Conservation (phyloP, 1,139 yeast species). For the Blastobotrys proliferans region DNA sequence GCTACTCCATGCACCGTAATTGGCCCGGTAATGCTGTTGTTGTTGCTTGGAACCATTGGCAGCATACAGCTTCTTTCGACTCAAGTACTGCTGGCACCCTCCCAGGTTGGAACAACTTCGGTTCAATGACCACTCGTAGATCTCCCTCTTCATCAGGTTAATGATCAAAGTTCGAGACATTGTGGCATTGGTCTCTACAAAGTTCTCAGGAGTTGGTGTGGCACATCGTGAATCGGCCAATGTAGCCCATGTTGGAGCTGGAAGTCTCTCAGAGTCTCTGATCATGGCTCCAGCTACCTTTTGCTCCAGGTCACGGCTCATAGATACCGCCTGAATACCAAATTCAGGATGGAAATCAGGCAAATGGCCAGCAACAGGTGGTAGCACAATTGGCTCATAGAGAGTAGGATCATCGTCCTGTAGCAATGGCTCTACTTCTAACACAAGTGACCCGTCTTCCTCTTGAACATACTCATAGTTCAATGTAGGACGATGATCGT, state of each 20-base stretch:
- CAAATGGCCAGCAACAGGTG: slow-evolving; percentile 30
- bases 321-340: slow-evolving; percentile 27
- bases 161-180: slow-evolving; percentile 13
- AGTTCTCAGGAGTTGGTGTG: background rate
- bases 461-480: slow-evolving; percentile 11
- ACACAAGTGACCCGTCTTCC: slow-evolving; percentile 15
- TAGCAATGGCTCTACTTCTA: slow-evolving; percentile 16
- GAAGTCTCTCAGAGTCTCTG: slow-evolving; percentile 20
- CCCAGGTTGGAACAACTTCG: slow-evolving; percentile 4
- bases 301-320: slow-evolving; percentile 25
- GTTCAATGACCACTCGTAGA: slow-evolving; percentile 10
- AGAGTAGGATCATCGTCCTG: background rate
- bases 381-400: slow-evolving; percentile 22
- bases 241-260: slow-evolving; percentile 6
- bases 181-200: slow-evolving; percentile 2
- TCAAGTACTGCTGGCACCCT: slow-evolving; percentile 13
- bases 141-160: slow-evolving; percentile 12
- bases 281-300: slow-evolving; percentile 25
- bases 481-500: background rate
- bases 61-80: slow-evolving; percentile 15
- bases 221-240: background rate
- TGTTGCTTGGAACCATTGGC: slow-evolving; percentile 3
- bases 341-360: slow-evolving; percentile 32
- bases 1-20: background rate
- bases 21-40: too few species aligned